These are phyloP conservation scores for Amanita pallidorosea DNA, from an alignment of 768 basidiomycete species.

Conservation along the genomic window DNA sequence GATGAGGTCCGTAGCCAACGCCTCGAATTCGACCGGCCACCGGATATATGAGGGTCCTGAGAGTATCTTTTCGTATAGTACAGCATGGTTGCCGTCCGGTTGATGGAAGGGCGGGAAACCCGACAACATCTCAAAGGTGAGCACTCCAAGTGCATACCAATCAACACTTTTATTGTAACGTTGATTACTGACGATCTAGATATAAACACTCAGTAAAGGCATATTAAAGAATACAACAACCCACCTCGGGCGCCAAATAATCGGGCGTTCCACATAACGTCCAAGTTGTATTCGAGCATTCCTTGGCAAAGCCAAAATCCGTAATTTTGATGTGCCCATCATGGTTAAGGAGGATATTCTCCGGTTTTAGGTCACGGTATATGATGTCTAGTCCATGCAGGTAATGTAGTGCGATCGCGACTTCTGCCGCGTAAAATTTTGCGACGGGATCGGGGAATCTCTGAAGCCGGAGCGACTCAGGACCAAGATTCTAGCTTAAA, in stretches of 20 bases:
- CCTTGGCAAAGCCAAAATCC: constrained; percentile 94
- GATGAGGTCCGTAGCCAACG: constrained; percentile 79
- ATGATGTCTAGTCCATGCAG: constrained; percentile 83
- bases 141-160: constrained; percentile 97
- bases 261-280: constrained; percentile 95
- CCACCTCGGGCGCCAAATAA: constrained; percentile 91
- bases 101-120: constrained; percentile 95
- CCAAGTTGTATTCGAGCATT: constrained; percentile 80
- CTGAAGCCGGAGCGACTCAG: constrained; percentile 26
- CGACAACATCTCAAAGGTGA: constrained; percentile 96
- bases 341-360: constrained; percentile 87
- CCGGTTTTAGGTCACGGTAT: constrained; percentile 96
- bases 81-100: constrained; percentile 71
- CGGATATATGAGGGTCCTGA: constrained; percentile 61
- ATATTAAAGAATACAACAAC: constrained; percentile 8
- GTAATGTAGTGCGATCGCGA: constrained; percentile 86
- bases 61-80: constrained; percentile 87
- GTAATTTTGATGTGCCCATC: constrained; percentile 97
- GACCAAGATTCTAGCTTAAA: constrained; percentile 4
- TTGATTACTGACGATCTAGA: constrained; percentile 64
- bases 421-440: constrained; percentile 95
- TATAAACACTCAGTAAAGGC: constrained; percentile 4
- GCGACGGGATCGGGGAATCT: constrained; percentile 96
- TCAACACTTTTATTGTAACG: constrained; percentile 96
- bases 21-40: constrained; percentile 68